Evolutionary conservation across 148 eudicot species (phyloP), one percentile per base, ranked within the genome.

Genomic region (Pharnaceum exiguum): DNA sequence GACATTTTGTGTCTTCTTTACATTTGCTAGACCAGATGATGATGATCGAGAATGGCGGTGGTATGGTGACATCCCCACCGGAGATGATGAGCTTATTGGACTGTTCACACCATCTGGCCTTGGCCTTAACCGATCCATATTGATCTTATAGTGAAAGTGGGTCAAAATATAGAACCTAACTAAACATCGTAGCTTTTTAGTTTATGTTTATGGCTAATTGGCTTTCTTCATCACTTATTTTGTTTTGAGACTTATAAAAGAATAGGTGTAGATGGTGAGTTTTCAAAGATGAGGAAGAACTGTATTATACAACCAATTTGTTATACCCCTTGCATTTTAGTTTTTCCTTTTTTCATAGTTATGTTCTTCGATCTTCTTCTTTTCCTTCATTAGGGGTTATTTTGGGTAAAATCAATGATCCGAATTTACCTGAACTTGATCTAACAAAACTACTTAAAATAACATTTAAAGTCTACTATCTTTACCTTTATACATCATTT

Each of bases 11-110:
- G 79, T 78, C 60, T 66, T 85, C 72, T 47, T 80, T 59, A 57
- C 13, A 31, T 29, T 64, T 8, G 66, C 46, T 9, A 57, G 1
- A 27, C 65, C 69, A 8, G 65, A 35, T 6, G 96, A 79, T 11
- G 79, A 76, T 8, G 84, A 78, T 7, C 94, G 78, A 23, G 59
- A 63, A 49, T 83, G 90, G 48, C 79, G 84, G 15, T 75, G 65
- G 50, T 73, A 12, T 3, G 83, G 81, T 10, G 85, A 75, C 52
- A 60, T 37, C 9, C 62, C 8, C 42, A 69, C 46, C 16, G 80
- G 80, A 16, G 82, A 62, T 28, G 29, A 51, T 7, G 47, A 3
- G 5, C 43, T 75, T 7, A 37, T 51, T 2, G 71, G 74, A 53
- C 70, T 74, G 17, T 53, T 61, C 40, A 37, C 11, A 63, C 75